Evolutionary conservation across 2,329 filamentous ascomycete genomes (phyloP).

Genomic region (Coniochaeta sp.): DNA sequence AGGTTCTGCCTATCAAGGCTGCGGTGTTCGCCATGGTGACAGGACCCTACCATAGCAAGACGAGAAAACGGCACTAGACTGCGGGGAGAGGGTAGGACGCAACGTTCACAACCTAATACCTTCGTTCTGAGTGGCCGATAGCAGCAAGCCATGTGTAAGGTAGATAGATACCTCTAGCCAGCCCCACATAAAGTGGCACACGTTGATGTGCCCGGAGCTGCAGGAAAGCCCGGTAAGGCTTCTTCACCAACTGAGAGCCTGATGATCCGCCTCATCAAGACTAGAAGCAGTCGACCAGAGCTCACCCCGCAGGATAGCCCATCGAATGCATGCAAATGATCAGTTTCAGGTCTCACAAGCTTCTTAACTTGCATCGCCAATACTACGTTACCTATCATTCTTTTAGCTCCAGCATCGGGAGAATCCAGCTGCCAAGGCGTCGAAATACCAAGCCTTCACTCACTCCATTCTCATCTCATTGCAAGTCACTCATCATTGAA

Average conservation of each 20-base stretch:
- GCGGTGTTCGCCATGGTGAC: not conserved
- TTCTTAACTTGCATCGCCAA: not conserved
- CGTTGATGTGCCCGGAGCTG: no score
- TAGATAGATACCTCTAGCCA: not conserved
- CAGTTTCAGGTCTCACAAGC: not conserved
- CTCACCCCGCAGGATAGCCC: not conserved
- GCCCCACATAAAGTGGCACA: not conserved
- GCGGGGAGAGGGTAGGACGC: not conserved
- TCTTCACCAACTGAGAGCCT: not conserved
- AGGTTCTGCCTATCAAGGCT: not conserved
- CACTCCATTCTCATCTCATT: not conserved
- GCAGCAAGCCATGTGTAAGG: not conserved
- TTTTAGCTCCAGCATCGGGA: not conserved
- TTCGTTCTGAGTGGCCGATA: not conserved
- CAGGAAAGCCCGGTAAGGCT: not conserved
- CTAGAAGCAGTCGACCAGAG: not conserved
- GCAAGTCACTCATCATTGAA: not conserved
- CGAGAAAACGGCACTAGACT: not conserved
- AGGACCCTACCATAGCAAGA: no score
- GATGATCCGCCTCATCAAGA: not conserved
- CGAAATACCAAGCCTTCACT: not conserved
- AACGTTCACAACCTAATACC: not conserved
- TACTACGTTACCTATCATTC: not conserved
- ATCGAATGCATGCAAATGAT: not conserved
- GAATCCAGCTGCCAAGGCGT: not conserved